Conservation (phyloP, 495 filamentous ascomycete species). For the Parmelia sp. region DNA sequence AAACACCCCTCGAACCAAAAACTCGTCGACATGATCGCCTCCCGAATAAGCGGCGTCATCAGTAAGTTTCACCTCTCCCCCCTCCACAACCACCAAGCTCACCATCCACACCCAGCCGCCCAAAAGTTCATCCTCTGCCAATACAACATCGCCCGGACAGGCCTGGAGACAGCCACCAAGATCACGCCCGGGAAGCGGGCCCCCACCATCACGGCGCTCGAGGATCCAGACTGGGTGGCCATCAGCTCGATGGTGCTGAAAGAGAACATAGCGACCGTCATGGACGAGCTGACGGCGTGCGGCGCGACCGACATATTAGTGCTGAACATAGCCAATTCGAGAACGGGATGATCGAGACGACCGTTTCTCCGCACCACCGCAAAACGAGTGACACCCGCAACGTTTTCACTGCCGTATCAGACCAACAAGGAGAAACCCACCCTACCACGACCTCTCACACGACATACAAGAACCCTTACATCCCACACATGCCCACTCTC, state of each 20-base stretch:
- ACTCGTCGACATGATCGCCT: slow-evolving; percentile 72
- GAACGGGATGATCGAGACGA: slow-evolving; percentile 28
- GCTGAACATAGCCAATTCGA: slow-evolving; percentile 78
- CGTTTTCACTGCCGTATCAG: too few species aligned
- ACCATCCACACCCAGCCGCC: slow-evolving; percentile 50
- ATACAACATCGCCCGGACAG: slow-evolving; percentile 76
- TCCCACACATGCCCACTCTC: too few species aligned
- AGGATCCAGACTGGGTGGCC: slow-evolving; percentile 87
- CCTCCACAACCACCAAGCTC: neutral
- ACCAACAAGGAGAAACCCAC: too few species aligned
- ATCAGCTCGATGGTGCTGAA: slow-evolving; percentile 92
- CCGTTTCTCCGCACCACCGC: too few species aligned
- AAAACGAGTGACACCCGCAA: too few species aligned
- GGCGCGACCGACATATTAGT: slow-evolving; percentile 89
- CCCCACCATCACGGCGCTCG: slow-evolving; percentile 79
- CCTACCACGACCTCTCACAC: too few species aligned
- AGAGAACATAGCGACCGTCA: slow-evolving; percentile 77
- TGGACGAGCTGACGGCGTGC: slow-evolving; percentile 76
- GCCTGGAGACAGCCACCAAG: slow-evolving; percentile 58
- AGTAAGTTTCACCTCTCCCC: slow-evolving; percentile 42
- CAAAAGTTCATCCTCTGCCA: slow-evolving; percentile 92
- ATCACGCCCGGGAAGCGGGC: slow-evolving; percentile 95
- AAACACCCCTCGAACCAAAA: slow-evolving; percentile 64
- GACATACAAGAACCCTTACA: too few species aligned
- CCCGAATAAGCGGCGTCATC: slow-evolving; percentile 85